phyloP scores from a whole-genome alignment of 441 rosid species.

The Rhodomyrtus psidioides region DNA sequence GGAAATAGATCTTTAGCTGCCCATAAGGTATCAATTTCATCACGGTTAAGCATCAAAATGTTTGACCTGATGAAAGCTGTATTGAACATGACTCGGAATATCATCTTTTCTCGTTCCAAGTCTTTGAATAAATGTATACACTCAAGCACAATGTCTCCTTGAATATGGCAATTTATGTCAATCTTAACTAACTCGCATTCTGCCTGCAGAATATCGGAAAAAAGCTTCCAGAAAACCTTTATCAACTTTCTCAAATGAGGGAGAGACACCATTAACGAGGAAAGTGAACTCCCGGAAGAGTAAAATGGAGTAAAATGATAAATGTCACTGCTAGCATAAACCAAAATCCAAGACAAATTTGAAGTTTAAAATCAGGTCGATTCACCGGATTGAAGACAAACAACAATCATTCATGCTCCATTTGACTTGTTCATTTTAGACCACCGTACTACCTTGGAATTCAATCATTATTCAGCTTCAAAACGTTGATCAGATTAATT shows the following conservation, averaged over 20 bases:
- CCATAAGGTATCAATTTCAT: constrained; percentile 88
- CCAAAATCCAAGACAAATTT: not conserved
- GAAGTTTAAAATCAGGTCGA: not conserved
- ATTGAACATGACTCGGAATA: constrained; percentile 85
- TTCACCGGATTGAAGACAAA: not conserved
- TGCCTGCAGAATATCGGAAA: constrained; percentile 36
- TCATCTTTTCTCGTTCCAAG: constrained; percentile 68
- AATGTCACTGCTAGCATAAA: not conserved
- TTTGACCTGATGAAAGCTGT: constrained; percentile 92
- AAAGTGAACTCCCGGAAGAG: not conserved
- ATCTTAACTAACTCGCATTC: constrained; percentile 83
- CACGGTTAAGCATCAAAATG: constrained; percentile 86
- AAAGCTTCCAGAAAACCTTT: not conserved
- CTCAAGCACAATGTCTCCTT: constrained; percentile 90
- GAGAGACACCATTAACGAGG: not conserved
- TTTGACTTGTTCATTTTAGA: not conserved
- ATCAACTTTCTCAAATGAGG: not conserved
- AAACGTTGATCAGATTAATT: not conserved
- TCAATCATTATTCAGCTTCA: not conserved
- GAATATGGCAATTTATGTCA: constrained; percentile 78
- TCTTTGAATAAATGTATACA: constrained; percentile 75
- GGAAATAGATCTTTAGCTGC: constrained; percentile 71
- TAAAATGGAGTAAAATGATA: not conserved
- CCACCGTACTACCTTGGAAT: not conserved
- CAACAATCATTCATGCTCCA: not conserved